phyloP scores from a whole-genome alignment of 1,284 basidiomycete species.

The Ustilago hordei region DNA sequence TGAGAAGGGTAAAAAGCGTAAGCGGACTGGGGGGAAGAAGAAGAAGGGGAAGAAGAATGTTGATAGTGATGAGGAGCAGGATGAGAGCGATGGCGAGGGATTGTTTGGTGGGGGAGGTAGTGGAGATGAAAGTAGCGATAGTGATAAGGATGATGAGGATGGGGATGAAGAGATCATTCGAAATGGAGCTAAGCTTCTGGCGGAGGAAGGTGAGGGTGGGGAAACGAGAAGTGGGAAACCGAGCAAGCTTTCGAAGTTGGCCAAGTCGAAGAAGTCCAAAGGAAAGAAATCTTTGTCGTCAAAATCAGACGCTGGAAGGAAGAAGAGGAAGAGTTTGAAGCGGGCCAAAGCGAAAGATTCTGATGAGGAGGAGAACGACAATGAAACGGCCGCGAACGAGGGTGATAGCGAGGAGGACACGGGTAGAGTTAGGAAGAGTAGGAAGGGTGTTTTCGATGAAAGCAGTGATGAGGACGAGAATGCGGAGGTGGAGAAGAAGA shows the following conservation, averaged over 20 bases:
- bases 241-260: conserved; percentile 26
- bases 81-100: conserved; percentile 37
- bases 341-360: conserved; percentile 38
- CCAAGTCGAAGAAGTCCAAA: conserved; percentile 28
- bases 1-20: conserved; percentile 41
- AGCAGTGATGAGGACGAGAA: conserved; percentile 49
- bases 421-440: conserved; percentile 23
- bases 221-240: conserved; percentile 19
- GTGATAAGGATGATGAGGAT: conserved; percentile 42
- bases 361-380: conserved; percentile 24
- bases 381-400: conserved; percentile 10
- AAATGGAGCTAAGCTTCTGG: conserved; percentile 41
- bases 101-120: conserved; percentile 32
- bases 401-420: conserved; percentile 27
- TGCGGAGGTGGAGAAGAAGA: conserved; percentile 18
- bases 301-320: conserved; percentile 30
- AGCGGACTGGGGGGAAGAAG: conserved; percentile 31
- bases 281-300: conserved; percentile 12
- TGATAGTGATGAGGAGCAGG: conserved; percentile 39
- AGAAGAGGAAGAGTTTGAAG: conserved; percentile 50
- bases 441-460: conserved; percentile 38
- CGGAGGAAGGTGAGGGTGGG: conserved; percentile 35
- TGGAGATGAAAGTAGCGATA: conserved; percentile 30
- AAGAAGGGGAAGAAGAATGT: conserved; percentile 48
- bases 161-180: conserved; percentile 54